Evolutionary conservation across 208 protist genomes (phyloP).

Genomic region (Tritrichomonas foetus): DNA sequence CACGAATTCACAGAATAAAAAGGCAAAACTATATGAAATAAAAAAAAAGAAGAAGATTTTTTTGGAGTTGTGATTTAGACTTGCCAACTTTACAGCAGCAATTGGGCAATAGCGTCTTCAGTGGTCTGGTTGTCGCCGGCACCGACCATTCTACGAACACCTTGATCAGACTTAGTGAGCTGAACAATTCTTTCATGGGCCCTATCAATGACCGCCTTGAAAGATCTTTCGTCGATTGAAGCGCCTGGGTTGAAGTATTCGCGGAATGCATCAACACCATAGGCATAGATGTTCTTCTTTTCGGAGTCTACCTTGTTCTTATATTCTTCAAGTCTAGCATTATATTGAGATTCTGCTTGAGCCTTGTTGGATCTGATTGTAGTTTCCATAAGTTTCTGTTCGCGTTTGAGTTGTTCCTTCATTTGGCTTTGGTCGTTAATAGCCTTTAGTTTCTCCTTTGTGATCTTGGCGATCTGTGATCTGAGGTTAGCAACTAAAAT

Average conservation of each 20-base stretch:
- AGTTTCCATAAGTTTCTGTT: background rate
- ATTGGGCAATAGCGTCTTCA: background rate
- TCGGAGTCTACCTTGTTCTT: background rate
- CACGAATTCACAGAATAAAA: too few relatives aligned
- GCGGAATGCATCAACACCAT: background rate
- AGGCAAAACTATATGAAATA: too few relatives aligned
- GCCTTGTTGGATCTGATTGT: background rate
- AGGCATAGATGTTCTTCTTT: background rate
- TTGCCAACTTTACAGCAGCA: background rate
- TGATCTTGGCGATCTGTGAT: background rate
- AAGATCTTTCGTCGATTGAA: background rate
- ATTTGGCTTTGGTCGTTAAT: background rate
- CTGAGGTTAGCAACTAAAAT: background rate
- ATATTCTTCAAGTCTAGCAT: background rate
- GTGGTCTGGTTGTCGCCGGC: background rate
- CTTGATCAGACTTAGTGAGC: background rate
- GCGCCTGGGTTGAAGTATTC: background rate
- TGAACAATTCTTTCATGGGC: background rate
- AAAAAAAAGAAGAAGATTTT: too few relatives aligned
- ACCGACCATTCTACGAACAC: background rate
- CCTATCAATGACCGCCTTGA: background rate
- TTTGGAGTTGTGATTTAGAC: too few relatives aligned
- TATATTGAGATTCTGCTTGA: background rate
- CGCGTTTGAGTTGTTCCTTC: background rate
- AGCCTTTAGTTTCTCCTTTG: background rate